These are phyloP conservation scores for Kodamaea plutei DNA, from an alignment of 1,139 yeast species.

Conservation along the genomic window DNA sequence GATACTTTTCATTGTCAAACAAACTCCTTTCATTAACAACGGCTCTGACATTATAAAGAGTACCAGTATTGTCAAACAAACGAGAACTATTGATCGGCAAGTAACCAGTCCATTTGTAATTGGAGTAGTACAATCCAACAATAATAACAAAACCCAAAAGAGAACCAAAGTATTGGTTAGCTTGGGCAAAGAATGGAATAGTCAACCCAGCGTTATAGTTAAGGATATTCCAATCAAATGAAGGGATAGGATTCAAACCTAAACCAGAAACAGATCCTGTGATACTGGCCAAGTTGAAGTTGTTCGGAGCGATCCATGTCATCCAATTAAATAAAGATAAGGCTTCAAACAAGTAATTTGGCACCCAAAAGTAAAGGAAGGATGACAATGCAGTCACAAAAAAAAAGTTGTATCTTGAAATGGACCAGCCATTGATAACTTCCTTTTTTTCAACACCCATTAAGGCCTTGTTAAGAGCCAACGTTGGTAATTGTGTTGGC, in stretches of 20 bases:
- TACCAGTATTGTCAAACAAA: constrained; percentile 14
- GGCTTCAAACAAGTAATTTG: constrained; percentile 17
- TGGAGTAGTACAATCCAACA: constrained; percentile 14
- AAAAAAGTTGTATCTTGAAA: constrained; percentile 16
- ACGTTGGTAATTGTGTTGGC: constrained; percentile 17
- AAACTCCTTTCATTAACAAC: constrained; percentile 11
- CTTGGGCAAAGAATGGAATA: constrained; percentile 13
- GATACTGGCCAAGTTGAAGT: constrained; percentile 14
- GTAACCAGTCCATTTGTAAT: constrained; percentile 15
- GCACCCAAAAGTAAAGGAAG: constrained; percentile 18
- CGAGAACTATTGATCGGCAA: constrained; percentile 14
- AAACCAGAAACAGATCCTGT: constrained; percentile 15
- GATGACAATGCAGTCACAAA: constrained; percentile 11
- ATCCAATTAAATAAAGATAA: constrained; percentile 18
- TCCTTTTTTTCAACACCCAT: constrained; percentile 15
- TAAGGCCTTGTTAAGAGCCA: constrained; percentile 19
- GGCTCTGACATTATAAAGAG: constrained; percentile 10
- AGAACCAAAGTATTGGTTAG: constrained; percentile 13
- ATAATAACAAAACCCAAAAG: constrained; percentile 12
- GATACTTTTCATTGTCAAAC: constrained; percentile 15
- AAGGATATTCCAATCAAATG: constrained; percentile 18
- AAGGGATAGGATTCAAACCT: constrained; percentile 17
- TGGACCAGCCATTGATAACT: constrained; percentile 18
- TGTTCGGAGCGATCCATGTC: constrained; percentile 19
- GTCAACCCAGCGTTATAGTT: constrained; percentile 8